Conservation (phyloP, 768 basidiomycete species). For the Suillus bovinus region DNA sequence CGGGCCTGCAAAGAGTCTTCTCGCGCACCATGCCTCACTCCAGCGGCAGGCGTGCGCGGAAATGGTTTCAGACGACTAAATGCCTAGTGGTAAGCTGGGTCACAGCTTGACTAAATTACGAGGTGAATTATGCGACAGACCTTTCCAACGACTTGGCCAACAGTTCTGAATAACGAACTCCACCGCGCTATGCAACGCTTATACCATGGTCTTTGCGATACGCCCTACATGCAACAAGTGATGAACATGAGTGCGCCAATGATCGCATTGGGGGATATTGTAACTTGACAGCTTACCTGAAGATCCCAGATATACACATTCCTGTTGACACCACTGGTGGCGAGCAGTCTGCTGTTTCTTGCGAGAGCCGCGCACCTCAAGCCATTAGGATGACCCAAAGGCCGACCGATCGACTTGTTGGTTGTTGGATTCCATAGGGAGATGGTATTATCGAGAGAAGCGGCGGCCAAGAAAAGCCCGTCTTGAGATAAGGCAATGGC, state of each 20-base stretch:
- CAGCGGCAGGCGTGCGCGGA: no score
- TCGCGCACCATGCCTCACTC: no score
- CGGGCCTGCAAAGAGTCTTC: background rate
- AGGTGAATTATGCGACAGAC: background rate
- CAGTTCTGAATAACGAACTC: background rate
- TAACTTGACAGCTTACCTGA: background rate
- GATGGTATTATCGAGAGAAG: background rate
- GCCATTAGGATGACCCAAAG: background rate
- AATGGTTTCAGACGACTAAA: background rate
- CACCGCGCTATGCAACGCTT: background rate
- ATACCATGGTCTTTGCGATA: background rate
- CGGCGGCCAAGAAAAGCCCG: background rate
- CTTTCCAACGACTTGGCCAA: background rate
- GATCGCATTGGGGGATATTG: background rate
- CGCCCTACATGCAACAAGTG: background rate
- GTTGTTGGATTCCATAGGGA: background rate
- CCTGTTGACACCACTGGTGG: background rate
- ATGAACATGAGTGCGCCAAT: background rate
- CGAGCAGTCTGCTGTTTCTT: constrained; percentile 1
- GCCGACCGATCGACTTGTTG: background rate
- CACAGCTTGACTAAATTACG: background rate
- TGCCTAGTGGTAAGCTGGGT: background rate
- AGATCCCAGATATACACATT: background rate
- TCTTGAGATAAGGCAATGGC: background rate
- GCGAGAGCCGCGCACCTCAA: background rate